These are phyloP conservation scores for Pseudotsuga menziesii DNA, from an alignment of 75 land plant genomes.

Conservation along the genomic window DNA sequence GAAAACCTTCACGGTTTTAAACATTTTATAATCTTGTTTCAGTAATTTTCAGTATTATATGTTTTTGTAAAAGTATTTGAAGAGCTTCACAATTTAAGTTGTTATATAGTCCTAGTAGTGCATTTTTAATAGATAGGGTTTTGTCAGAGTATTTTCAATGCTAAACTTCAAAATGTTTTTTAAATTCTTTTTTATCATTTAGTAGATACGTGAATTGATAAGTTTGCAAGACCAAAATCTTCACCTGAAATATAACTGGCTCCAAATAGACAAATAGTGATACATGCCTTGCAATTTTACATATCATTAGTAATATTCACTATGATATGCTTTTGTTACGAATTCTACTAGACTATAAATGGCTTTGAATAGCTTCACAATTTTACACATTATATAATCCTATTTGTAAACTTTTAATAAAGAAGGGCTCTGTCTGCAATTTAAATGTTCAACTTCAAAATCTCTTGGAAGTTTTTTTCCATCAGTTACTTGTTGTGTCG, in stretches of 20 bases:
- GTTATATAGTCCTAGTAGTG: neutral
- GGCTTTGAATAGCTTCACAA: neutral
- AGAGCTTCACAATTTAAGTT: neutral
- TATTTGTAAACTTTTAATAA: neutral
- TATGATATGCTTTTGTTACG: neutral
- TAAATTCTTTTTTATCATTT: neutral
- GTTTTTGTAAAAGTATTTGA: neutral
- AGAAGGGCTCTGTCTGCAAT: neutral
- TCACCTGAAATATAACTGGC: constrained; percentile 77
- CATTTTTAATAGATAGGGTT: neutral
- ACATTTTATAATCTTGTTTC: neutral
- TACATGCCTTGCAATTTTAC: neutral
- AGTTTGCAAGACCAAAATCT: constrained; percentile 6
- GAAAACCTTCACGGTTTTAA: neutral
- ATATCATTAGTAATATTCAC: neutral
- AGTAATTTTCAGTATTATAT: neutral
- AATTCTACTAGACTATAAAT: neutral
- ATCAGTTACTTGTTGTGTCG: neutral
- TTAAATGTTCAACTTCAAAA: neutral
- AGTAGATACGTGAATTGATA: neutral
- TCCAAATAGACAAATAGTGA: constrained; percentile 82
- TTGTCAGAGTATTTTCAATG: neutral
- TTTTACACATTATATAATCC: neutral
- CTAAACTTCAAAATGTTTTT: neutral
- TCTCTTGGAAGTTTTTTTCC: neutral